phyloP scores from a whole-genome alignment of 345 rosid genomes.

The Lenwebbia sp. region DNA sequence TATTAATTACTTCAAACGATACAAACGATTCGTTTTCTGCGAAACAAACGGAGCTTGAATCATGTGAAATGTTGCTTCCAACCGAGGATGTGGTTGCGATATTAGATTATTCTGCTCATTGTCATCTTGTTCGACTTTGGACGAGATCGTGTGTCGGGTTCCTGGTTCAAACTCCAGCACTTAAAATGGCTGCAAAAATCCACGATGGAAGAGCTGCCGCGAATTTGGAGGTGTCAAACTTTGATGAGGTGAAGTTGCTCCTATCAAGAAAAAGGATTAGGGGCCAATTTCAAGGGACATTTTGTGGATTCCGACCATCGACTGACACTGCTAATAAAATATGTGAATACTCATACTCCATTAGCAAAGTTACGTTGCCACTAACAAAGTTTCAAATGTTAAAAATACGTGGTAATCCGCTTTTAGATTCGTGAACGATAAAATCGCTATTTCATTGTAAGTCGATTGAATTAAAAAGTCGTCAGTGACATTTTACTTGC shows the following conservation, averaged over 20 bases:
- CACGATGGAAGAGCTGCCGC: background rate
- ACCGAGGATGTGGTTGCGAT: background rate
- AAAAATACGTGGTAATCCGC: background rate
- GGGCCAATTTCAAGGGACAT: no score
- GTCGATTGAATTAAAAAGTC: background rate
- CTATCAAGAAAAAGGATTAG: background rate
- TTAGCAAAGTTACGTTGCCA: background rate
- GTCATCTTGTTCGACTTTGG: background rate
- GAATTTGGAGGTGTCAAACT: background rate
- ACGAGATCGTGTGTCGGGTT: background rate
- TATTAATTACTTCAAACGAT: no score
- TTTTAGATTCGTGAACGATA: background rate
- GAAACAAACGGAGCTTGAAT: background rate
- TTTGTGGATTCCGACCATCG: background rate
- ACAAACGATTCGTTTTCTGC: no score
- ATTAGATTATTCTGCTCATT: background rate
- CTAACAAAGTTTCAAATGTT: background rate
- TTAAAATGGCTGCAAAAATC: background rate
- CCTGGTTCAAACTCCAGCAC: background rate
- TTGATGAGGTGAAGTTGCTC: background rate
- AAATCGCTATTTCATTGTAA: background rate
- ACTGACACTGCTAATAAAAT: background rate
- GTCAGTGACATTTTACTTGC: background rate
- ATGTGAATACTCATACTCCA: background rate
- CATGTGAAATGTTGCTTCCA: background rate